Evolutionary conservation across 2,329 filamentous ascomycete genomes (phyloP), one percentile per base, ranked within the genome.

Genomic region (Pseudogymnoascus sp.): DNA sequence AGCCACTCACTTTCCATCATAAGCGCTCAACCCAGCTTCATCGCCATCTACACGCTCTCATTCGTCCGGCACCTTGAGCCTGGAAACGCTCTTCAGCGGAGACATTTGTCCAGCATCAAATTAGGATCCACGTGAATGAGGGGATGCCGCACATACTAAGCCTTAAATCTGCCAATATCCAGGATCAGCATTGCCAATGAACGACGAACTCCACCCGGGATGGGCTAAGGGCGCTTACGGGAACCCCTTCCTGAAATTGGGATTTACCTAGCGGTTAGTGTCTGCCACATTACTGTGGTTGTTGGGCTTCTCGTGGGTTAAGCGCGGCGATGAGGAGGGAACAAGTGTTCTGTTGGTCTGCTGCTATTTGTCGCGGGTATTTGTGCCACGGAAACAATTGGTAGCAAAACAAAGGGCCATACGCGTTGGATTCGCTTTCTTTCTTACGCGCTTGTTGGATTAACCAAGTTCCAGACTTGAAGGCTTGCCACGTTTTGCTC

Each of bases 231-330:
- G 45, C 45, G 45, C 45, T 19, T 52, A 18, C 45, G 45, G 15
- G 15, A 52, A 6, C 45, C 45, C 45, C 45, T 52, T 52, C 45
- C n/a, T 52, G 45, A 52, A 52, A 52, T 52, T 52, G 26, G 45
- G 0, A 30, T 18, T 52, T 52, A 26, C 9, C 45, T 18, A 9
- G 45, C 45, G 26, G 8, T 26, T 30, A 52, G 45, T 52, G 41
- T 21, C 2, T 28, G 41, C 41, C 45, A 52, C 5, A 28, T 19
- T 52, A 30, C 10, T 30, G 45, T 30, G 45, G 45, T 7, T 52
- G 26, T 52, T 52, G 45, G n/a, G 26, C 7, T 30, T 5, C 26
- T 30, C 45, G 15, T 52, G 45, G 15, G 9, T 30, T 52, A 52
- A 52, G 45, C 45, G 45, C 45, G 45, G 3, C 23, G 26, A 10